phyloP scores from a whole-genome alignment of 139 green algal species.

The Chlorella sp. region DNA sequence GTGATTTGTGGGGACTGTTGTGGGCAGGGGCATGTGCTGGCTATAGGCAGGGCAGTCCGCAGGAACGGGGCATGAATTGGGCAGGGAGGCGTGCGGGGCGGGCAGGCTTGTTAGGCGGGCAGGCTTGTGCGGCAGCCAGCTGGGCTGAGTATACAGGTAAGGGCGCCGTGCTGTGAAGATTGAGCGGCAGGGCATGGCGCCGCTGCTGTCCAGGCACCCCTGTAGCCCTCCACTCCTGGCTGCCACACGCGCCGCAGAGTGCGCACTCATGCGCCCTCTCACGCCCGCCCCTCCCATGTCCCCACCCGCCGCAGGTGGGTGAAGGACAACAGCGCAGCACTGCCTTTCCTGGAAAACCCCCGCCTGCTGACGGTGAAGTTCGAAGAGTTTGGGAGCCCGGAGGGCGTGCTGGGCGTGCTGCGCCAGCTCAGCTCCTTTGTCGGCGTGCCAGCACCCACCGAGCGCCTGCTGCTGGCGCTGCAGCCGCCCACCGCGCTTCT shows the following conservation, averaged over 20 bases:
- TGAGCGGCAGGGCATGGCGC: too few species aligned
- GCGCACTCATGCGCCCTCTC: neutral
- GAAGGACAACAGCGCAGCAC: conserved; percentile 11
- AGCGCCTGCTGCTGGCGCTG: conserved; percentile 31
- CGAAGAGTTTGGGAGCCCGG: conserved; percentile 9
- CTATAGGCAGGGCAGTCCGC: too few species aligned
- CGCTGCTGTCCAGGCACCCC: too few species aligned
- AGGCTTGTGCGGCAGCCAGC: too few species aligned
- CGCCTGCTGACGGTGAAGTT: conserved; percentile 13
- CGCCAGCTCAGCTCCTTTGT: neutral
- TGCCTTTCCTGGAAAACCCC: conserved; percentile 12
- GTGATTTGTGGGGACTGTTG: too few species aligned
- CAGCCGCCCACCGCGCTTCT: conserved; percentile 9
- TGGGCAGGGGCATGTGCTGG: too few species aligned
- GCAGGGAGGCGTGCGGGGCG: too few species aligned
- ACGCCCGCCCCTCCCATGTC: neutral
- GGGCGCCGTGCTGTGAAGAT: neutral
- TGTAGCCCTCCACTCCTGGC: neutral
- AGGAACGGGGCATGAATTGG: too few species aligned
- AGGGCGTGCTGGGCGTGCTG: conserved; percentile 19
- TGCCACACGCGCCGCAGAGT: too few species aligned
- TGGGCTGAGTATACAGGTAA: too few species aligned
- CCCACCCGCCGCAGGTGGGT: conserved; percentile 12
- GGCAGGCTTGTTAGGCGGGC: too few species aligned
- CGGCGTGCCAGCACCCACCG: neutral